These are phyloP conservation scores for Erythrobasidium yunnanense DNA, from an alignment of 768 basidiomycete species.

Conservation along the genomic window DNA sequence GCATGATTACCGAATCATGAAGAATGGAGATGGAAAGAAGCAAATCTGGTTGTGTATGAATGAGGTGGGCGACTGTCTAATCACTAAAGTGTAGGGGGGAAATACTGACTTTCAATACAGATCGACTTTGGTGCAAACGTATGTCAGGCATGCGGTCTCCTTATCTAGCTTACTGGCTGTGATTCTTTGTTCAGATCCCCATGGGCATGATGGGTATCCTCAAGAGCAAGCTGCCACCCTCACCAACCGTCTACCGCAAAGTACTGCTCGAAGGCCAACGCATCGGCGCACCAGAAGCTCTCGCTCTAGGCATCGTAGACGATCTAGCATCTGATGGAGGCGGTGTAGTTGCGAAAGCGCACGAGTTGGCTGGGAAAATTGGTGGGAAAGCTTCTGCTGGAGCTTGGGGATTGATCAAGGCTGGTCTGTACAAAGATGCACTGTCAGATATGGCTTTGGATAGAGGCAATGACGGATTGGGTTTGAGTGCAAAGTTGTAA, in stretches of 20 bases:
- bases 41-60: conserved; percentile 7
- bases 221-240: conserved; percentile 54
- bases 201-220: conserved; percentile 57
- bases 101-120: no score
- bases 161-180: conserved; percentile 44
- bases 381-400: conserved; percentile 5
- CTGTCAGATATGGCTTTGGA: conserved; percentile 10
- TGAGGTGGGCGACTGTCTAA: no score
- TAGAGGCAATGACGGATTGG: conserved; percentile 19
- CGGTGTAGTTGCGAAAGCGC: conserved; percentile 54
- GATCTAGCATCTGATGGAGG: conserved; percentile 53
- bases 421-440: conserved; percentile 20
- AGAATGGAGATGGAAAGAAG: conserved; percentile 55
- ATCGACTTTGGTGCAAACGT: conserved; percentile 3
- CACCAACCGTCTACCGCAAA: conserved; percentile 52
- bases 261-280: conserved; percentile 70
- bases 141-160: not conserved
- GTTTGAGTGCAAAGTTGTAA: no score
- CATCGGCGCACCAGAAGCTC: conserved; percentile 62
- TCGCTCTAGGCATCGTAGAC: conserved; percentile 59
- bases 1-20: conserved; percentile 85
- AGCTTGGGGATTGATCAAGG: conserved; percentile 26
- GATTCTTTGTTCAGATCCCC: conserved; percentile 73
- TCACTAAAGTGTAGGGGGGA: no score
- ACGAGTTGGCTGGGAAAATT: conserved; percentile 49